A percentile compares a stretch with the other conserved stretches of the same genome.
Conservation (phyloP, 179 eudicot species). For the Silene coronaria region DNA sequence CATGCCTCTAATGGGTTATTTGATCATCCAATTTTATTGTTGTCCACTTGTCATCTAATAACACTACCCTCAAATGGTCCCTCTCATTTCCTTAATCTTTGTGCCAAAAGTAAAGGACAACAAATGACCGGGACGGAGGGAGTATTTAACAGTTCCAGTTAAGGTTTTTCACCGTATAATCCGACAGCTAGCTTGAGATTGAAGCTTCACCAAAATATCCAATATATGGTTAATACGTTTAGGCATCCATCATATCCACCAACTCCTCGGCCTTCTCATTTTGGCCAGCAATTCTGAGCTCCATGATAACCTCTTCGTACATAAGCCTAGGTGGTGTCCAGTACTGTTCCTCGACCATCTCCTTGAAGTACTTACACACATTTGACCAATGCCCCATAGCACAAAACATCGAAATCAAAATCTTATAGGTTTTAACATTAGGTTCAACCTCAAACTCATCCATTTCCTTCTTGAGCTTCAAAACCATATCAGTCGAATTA, state of each 20-base stretch:
- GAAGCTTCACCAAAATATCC: too few relatives aligned
- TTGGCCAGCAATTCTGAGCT: slow-evolving; percentile 69
- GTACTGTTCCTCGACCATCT: slow-evolving; percentile 82
- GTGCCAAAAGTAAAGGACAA: too few relatives aligned
- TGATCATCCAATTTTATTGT: too few relatives aligned
- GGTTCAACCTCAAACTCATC: slow-evolving; percentile 65
- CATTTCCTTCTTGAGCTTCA: slow-evolving; percentile 85
- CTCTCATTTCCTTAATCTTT: too few relatives aligned
- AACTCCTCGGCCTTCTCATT: slow-evolving; percentile 78
- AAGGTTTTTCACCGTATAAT: too few relatives aligned
- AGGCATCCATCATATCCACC: slow-evolving; percentile 92
- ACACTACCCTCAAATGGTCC: too few relatives aligned
- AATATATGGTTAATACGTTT: too few relatives aligned
- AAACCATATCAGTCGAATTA: slow-evolving; percentile 82
- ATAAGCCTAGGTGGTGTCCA: slow-evolving; percentile 48
- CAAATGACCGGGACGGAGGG: too few relatives aligned
- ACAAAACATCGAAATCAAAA: slow-evolving; percentile 61
- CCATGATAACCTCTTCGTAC: slow-evolving; percentile 61
- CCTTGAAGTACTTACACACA: slow-evolving; percentile 62
- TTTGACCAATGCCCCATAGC: slow-evolving; percentile 92
- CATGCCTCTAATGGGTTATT: too few relatives aligned
- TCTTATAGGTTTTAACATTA: slow-evolving; percentile 64
- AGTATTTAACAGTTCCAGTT: too few relatives aligned
- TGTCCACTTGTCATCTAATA: too few relatives aligned
- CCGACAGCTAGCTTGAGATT: too few relatives aligned